Conservation (phyloP, 2,329 filamentous ascomycete species). For the Davidsoniella virescens region DNA sequence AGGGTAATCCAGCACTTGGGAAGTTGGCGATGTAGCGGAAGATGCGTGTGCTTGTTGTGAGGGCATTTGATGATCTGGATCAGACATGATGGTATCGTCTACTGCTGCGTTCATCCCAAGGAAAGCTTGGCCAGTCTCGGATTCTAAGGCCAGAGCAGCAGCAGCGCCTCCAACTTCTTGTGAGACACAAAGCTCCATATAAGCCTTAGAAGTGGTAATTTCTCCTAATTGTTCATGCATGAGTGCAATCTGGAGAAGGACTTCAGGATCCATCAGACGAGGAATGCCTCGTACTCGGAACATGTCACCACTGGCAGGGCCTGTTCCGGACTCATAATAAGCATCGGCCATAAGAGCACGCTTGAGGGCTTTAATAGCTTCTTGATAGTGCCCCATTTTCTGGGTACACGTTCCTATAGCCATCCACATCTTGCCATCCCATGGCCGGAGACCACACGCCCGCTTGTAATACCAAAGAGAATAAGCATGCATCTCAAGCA, state of each 20-base stretch:
- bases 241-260: conserved; percentile 72
- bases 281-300: conserved; percentile 34
- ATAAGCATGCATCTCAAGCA: conserved; percentile 95
- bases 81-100: conserved; percentile 16
- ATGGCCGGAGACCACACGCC: conserved; percentile 79
- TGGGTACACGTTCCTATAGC: conserved; percentile 84
- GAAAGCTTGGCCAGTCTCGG: conserved; percentile 9
- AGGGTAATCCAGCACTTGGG: conserved; percentile 16
- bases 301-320: conserved; percentile 23
- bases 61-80: conserved; percentile 8
- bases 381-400: conserved; percentile 71
- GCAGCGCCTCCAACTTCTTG: conserved; percentile 62
- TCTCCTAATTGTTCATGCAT: conserved; percentile 75
- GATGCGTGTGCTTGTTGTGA: background rate
- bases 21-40: background rate
- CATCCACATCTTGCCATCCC: conserved; percentile 98
- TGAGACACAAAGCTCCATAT: conserved; percentile 90
- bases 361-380: conserved; percentile 90
- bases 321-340: conserved; percentile 54
- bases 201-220: conserved; percentile 65
- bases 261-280: conserved; percentile 68
- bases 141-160: conserved; percentile 23
- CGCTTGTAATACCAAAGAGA: conserved; percentile 96
- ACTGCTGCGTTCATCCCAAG: no score
- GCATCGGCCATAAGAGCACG: conserved; percentile 77